Conservation (phyloP, 2,329 filamentous ascomycete genomes). For the Amauroascus niger region DNA sequence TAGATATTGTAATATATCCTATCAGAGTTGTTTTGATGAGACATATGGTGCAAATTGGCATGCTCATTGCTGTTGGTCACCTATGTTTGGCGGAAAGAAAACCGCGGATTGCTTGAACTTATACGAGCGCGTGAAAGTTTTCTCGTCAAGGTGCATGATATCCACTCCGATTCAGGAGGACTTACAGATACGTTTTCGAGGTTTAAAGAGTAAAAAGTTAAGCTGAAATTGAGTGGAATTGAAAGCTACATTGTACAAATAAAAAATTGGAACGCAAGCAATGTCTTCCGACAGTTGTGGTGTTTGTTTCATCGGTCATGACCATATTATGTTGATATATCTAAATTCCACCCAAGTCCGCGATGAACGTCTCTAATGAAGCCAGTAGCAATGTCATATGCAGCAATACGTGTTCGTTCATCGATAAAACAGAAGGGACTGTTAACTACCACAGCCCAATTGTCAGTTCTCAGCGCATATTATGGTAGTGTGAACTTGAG, state of each 20-base stretch:
- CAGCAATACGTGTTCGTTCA: constrained; percentile 12
- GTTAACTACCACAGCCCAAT: neutral
- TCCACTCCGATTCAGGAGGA: neutral
- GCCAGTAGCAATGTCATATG: constrained; percentile 10
- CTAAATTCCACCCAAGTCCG: constrained; percentile 1
- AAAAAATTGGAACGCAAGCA: too few relatives aligned
- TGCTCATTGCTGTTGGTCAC: neutral
- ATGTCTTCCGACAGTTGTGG: too few relatives aligned
- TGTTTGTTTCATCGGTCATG: too few relatives aligned
- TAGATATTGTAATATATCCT: neutral
- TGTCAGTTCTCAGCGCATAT: too few relatives aligned
- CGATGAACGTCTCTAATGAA: constrained; percentile 15
- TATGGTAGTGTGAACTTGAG: neutral
- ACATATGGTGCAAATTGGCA: neutral
- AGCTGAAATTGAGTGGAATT: neutral
- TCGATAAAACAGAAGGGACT: constrained; percentile 19
- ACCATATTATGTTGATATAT: neutral
- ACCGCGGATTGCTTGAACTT: too few relatives aligned
- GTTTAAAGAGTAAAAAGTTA: neutral
- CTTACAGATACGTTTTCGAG: neutral
- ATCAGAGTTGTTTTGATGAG: neutral
- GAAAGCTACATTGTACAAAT: neutral
- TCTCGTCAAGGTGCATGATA: neutral
- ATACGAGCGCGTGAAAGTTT: too few relatives aligned
- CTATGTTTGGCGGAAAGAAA: too few relatives aligned